phyloP scores from a whole-genome alignment of 805 yeast species.

The Zygotorulaspora sp. region DNA sequence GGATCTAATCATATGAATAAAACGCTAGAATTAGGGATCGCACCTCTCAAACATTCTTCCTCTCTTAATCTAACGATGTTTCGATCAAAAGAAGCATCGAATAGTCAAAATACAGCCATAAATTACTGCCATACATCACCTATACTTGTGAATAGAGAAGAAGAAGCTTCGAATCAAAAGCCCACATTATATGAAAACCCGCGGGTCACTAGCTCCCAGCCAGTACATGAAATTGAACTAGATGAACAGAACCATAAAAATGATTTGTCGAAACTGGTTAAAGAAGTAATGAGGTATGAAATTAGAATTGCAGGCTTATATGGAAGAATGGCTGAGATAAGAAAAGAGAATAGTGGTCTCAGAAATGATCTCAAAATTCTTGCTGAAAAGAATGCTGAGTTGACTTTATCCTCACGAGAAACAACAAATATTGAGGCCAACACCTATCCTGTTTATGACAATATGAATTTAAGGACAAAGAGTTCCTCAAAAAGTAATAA shows the following conservation, averaged over 20 bases:
- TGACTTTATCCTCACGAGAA: not conserved
- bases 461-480: no score
- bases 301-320: constrained; percentile 17
- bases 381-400: not conserved
- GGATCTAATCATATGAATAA: not conserved
- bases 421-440: not conserved
- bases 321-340: constrained; percentile 14
- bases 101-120: no score
- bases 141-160: not conserved
- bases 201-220: not conserved
- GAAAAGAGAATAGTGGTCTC: constrained; percentile 11
- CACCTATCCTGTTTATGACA: no score
- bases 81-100: not conserved
- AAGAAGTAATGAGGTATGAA: constrained; percentile 23
- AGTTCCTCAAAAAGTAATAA: no score
- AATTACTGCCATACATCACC: not conserved
- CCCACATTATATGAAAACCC: not conserved
- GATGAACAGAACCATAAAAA: not conserved
- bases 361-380: constrained; percentile 3
- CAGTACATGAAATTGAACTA: no score
- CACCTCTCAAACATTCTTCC: not conserved
- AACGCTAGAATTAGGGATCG: not conserved
- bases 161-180: not conserved
- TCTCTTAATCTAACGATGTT: not conserved
- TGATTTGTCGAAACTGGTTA: constrained; percentile 10